A percentile compares a stretch with the other conserved stretches of the same genome.
These are phyloP conservation scores for Leishmania braziliensis DNA, from an alignment of 208 protist species.

Conservation along the genomic window DNA sequence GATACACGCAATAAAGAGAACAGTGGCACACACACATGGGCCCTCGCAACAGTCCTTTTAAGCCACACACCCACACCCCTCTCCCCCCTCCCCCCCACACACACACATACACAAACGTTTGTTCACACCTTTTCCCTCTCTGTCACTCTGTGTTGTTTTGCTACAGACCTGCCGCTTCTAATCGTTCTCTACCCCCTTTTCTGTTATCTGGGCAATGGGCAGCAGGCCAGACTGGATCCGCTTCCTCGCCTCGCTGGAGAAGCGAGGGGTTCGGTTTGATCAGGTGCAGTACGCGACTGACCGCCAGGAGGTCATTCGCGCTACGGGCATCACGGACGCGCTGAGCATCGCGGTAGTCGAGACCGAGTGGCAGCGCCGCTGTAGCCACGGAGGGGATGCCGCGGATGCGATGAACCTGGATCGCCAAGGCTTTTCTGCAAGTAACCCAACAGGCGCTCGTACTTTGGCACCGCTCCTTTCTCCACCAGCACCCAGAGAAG, in stretches of 20 bases:
- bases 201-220: conserved; percentile 7
- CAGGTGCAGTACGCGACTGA: conserved; percentile 77
- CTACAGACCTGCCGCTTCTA: background rate
- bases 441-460: background rate
- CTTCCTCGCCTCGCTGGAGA: conserved; percentile 72
- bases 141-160: background rate
- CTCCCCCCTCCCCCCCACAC: too few species aligned
- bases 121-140: background rate
- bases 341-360: conserved; percentile 82
- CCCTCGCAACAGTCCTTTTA: background rate
- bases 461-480: conserved; percentile 21
- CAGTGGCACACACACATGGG: background rate
- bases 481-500: background rate
- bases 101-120: background rate
- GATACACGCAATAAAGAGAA: background rate
- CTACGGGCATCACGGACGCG: conserved; percentile 75
- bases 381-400: background rate
- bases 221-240: conserved; percentile 48
- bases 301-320: conserved; percentile 61
- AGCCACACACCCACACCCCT: background rate
- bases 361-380: conserved; percentile 75
- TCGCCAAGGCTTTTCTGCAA: background rate
- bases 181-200: background rate
- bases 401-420: background rate
- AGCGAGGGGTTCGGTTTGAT: conserved; percentile 68